phyloP scores from a whole-genome alignment of 495 filamentous ascomycete species.

The Aspergillus cristatus region DNA sequence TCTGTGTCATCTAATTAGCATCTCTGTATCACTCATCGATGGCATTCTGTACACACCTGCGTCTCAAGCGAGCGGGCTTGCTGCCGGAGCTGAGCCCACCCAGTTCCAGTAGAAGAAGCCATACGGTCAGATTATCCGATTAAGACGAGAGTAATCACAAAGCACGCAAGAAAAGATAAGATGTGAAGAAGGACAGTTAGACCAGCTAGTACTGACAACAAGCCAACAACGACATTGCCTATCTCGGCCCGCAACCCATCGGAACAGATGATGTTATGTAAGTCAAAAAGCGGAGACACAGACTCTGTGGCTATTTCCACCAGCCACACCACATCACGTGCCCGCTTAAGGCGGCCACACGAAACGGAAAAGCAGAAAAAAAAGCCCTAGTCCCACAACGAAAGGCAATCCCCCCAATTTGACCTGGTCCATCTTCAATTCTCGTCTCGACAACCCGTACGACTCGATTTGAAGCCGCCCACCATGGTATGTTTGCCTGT shows the following conservation, averaged over 20 bases:
- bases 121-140: constrained; percentile 31
- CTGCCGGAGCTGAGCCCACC: constrained; percentile 93
- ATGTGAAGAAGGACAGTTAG: neutral
- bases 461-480: constrained; percentile 37
- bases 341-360: constrained; percentile 28
- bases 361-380: constrained; percentile 13
- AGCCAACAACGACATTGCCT: no score
- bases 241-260: no score
- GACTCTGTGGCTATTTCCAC: no score
- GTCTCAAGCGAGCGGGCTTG: constrained; percentile 85
- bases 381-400: constrained; percentile 47
- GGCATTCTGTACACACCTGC: no score
- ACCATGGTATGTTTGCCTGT: constrained; percentile 36
- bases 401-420: constrained; percentile 31
- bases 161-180: constrained; percentile 1
- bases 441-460: constrained; percentile 40
- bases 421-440: constrained; percentile 42
- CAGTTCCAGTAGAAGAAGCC: constrained; percentile 67
- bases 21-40: no score
- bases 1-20: constrained; percentile 42
- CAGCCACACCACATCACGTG: constrained; percentile 22
- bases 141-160: constrained; percentile 1
- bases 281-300: no score
- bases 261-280: no score
- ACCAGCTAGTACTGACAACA: neutral